phyloP scores from a whole-genome alignment of 1,284 basidiomycete genomes.

The Fomitopsis palustris region DNA sequence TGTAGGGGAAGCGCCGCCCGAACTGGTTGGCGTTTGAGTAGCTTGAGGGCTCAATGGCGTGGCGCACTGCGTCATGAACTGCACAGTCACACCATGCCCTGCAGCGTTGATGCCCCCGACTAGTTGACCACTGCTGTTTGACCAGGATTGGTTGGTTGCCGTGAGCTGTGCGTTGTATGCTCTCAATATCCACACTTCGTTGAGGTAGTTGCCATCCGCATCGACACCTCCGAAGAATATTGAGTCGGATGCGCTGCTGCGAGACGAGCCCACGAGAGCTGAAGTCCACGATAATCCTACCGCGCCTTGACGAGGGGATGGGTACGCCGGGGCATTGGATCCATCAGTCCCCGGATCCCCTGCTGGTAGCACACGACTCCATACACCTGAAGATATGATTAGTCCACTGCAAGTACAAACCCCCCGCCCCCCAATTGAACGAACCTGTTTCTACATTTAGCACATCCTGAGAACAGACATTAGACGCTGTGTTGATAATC shows the following conservation, averaged over 20 bases:
- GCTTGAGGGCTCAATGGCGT: slow-evolving; percentile 30
- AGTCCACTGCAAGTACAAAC: neutral
- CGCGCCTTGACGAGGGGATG: slow-evolving; percentile 66
- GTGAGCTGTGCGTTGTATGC: slow-evolving; percentile 60
- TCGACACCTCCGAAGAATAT: slow-evolving; percentile 77
- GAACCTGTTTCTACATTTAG: slow-evolving; percentile 46
- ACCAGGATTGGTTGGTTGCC: slow-evolving; percentile 52
- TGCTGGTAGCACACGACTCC: slow-evolving; percentile 70
- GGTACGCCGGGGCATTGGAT: slow-evolving; percentile 39
- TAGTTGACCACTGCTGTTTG: slow-evolving; percentile 60
- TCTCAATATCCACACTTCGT: slow-evolving; percentile 74
- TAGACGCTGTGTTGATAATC: neutral
- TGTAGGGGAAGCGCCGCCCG: slow-evolving; percentile 15
- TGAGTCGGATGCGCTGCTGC: slow-evolving; percentile 58
- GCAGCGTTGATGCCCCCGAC: slow-evolving; percentile 57
- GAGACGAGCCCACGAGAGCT: slow-evolving; percentile 54
- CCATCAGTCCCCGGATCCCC: slow-evolving; percentile 58
- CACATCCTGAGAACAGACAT: slow-evolving; percentile 42
- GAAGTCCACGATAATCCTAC: slow-evolving; percentile 52
- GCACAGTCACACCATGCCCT: slow-evolving; percentile 62
- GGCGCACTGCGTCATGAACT: slow-evolving; percentile 61
- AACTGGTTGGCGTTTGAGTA: slow-evolving; percentile 21
- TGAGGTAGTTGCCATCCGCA: slow-evolving; percentile 57
- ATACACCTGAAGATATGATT: slow-evolving; percentile 41
- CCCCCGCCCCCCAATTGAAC: neutral